Evolutionary conservation across 176 grass and related monocot genomes (phyloP).

Genomic region (Lolium multiflorum): DNA sequence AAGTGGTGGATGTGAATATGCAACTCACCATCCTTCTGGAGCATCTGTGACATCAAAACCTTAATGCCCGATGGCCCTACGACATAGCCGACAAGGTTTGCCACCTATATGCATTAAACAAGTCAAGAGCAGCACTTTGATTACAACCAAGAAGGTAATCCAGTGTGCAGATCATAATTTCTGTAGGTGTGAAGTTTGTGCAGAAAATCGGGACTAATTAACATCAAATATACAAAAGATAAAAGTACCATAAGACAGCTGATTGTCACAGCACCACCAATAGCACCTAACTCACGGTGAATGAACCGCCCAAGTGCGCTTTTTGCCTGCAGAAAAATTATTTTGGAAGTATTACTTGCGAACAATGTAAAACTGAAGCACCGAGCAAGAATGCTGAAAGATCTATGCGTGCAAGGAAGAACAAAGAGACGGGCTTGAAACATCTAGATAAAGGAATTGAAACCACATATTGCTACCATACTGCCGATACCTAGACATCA

Average conservation of each 20-base stretch:
- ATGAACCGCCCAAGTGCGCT: conserved; percentile 62
- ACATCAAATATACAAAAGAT: background rate
- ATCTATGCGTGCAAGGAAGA: background rate
- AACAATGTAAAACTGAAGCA: background rate
- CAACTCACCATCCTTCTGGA: conserved; percentile 68
- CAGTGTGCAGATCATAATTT: background rate
- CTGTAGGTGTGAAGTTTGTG: background rate
- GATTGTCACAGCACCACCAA: conserved; percentile 86
- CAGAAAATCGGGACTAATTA: background rate
- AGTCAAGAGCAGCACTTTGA: conserved; percentile 3
- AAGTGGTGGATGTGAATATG: conserved; percentile 12
- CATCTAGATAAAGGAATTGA: conserved; percentile 1
- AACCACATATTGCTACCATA: background rate
- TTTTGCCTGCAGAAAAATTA: conserved; percentile 56
- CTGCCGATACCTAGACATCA: background rate
- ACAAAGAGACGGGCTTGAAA: conserved; percentile 18
- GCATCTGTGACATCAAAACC: conserved; percentile 69
- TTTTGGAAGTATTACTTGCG: conserved; percentile 14
- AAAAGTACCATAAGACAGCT: conserved; percentile 79
- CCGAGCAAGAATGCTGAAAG: conserved; percentile 4
- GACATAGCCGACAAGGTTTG: conserved; percentile 90
- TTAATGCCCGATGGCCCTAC: conserved; percentile 78
- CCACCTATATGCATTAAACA: conserved; percentile 56
- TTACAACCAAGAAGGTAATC: background rate
- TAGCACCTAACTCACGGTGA: conserved; percentile 64